Conservation (phyloP, 768 basidiomycete species). For the Tylopilus rubrobrunneus region DNA sequence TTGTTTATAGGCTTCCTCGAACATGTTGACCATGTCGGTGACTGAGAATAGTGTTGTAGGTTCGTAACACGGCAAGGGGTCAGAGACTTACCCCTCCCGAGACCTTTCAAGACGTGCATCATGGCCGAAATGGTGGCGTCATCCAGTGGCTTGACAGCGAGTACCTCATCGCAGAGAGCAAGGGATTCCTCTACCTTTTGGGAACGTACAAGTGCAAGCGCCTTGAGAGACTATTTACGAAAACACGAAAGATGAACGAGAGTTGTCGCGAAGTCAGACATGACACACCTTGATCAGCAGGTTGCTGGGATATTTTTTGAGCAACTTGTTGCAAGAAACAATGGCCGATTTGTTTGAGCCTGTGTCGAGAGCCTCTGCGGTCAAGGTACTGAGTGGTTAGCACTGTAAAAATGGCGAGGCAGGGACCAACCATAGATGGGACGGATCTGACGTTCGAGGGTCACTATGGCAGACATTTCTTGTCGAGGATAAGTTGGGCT, state of each 20-base stretch:
- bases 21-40: constrained; percentile 79
- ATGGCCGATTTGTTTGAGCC: constrained; percentile 85
- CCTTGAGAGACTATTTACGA: constrained; percentile 66
- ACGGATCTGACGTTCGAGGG: constrained; percentile 78
- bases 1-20: constrained; percentile 81
- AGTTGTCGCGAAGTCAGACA: neutral
- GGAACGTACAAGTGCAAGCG: constrained; percentile 76
- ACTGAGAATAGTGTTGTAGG: constrained; percentile 36
- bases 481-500: neutral
- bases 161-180: constrained; percentile 73
- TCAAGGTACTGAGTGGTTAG: constrained; percentile 2
- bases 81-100: constrained; percentile 56
- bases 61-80: neutral
- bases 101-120: constrained; percentile 77
- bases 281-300: constrained; percentile 59
- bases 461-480: constrained; percentile 47
- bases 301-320: constrained; percentile 81
- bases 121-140: constrained; percentile 74
- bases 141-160: constrained; percentile 66
- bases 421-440: constrained; percentile 71
- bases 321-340: constrained; percentile 79
- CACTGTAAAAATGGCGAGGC: neutral
- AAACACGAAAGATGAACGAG: constrained; percentile 4
- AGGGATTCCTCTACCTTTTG: constrained; percentile 86
- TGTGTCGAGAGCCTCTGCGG: constrained; percentile 77